These are phyloP conservation scores for Arthrinium puccinioides DNA, from an alignment of 2,329 filamentous ascomycete genomes.

Conservation along the genomic window DNA sequence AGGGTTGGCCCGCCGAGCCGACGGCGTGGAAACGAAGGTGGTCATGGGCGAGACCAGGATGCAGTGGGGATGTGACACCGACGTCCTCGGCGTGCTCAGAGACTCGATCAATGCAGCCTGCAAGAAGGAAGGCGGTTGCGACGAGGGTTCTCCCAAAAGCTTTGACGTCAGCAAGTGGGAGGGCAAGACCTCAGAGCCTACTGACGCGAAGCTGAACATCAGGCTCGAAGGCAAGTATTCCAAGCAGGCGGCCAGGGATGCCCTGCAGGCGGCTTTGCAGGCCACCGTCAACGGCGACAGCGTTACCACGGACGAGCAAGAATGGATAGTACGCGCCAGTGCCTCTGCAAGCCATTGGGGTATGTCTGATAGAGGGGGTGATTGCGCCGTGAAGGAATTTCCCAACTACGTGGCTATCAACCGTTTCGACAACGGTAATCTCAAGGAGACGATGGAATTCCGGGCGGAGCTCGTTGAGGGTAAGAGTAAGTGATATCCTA, in stretches of 20 bases:
- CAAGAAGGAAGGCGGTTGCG: background rate
- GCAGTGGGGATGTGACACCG: slow-evolving; percentile 2
- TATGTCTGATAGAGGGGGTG: slow-evolving; percentile 1
- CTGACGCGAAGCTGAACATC: slow-evolving; percentile 1
- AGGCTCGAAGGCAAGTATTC: slow-evolving; percentile 1
- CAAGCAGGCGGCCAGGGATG: background rate
- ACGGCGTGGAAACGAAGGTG: background rate
- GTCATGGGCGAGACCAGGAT: slow-evolving; percentile 2
- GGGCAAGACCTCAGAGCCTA: background rate
- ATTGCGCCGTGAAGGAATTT: background rate
- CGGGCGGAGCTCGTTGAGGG: background rate
- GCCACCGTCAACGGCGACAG: background rate
- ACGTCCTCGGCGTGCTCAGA: background rate
- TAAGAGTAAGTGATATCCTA: background rate
- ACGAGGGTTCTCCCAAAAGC: background rate
- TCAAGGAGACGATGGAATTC: slow-evolving; percentile 1
- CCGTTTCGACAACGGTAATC: slow-evolving; percentile 1
- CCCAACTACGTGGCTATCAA: slow-evolving; percentile 2
- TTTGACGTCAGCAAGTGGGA: slow-evolving; percentile 1
- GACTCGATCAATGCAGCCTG: background rate
- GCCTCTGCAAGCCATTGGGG: background rate
- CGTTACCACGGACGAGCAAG: background rate
- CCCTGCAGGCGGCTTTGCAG: background rate
- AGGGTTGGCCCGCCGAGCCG: background rate
- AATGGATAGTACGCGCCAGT: background rate